Base-by-base conservation (phyloP, 2,329 filamentous ascomycete species). In the Diaporthe amygdali region DNA sequence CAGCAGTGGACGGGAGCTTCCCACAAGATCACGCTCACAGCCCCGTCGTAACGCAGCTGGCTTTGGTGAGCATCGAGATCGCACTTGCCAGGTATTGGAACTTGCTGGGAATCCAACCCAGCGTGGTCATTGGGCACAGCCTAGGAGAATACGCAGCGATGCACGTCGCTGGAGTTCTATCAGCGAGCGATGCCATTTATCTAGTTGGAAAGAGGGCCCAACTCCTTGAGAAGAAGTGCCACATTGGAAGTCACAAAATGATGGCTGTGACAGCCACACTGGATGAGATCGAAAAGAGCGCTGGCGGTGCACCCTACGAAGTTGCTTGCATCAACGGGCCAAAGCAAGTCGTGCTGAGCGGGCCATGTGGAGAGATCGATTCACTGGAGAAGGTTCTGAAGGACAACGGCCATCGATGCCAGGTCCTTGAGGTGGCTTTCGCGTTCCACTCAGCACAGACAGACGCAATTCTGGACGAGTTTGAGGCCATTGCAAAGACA, bases 101-200 rank as follows among this genome's bases (percentile, higher is more conserved):
- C 0, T 79, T 77, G 0, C 79, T 92, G 20, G 85, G 85, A 34
- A 78, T 89, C 30, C 78, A 77, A 22, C 86, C 86, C 2, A 25
- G 41, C n/a, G 61, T 59, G 0, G 86, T 88, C 3, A 77, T 88
- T 15, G 87, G 87, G 8, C 87, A 88, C 77, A 92, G 89, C 73
- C 81, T 93, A 25, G 91, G 91, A 54, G 91, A 93, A 78, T 93
- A 92, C 74, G 90, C 91, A 37, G 91, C 91, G 59, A 85, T 93
- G 4, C 85, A 91, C 74, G 85, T 90, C 49, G 89, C 91, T 67
- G 91, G 90, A 56, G 90, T 93, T 30, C 82, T 93, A 30, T 90
- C 89, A 0, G 87, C 85, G 20, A 83, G 83, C 41, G 90, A 92
- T 75, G 86, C 88, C 73, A 82, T 94, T 12, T 89, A 87, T 54